Evolutionary conservation across 2,329 filamentous ascomycete species (phyloP), one percentile per base, ranked within the genome.

Genomic region (Fusarium poae): DNA sequence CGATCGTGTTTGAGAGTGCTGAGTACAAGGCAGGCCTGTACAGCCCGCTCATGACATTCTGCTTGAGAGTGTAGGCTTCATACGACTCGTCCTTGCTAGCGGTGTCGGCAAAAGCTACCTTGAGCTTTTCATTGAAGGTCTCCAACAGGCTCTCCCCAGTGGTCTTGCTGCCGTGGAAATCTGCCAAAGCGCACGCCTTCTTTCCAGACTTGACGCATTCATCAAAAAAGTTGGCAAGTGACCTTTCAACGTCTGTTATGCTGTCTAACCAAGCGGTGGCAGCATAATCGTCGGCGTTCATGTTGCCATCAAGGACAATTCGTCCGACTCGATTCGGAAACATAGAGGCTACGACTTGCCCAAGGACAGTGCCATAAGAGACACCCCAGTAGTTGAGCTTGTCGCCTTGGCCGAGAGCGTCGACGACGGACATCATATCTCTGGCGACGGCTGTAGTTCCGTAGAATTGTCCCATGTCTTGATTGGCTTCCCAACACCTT

Each of bases 401-500:
- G 12, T 75, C 72, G 21, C 79, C 79, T 35, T 78, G 76, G 2
- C 64, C 75, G 1, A 81, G 72, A 13, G 75, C 79, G 7, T 56
- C 57, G 4, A 62, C 42, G 18, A 81, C 77, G 8, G 70, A 50
- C 52, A 82, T 77, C 72, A 82, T 74, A 54, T 82, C 80, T 23
- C 80, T 72, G 16, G 78, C 80, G 2, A 76, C 74, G 46, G 37
- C 46, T 0, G 76, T 61, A 0, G 77, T 79, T 15, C 76, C 75
- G 9, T 80, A 51, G 5, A 75, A 62, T 1, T 70, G 72, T 0
- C 73, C 78, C 3, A n/a, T 53, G 1, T 62, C 72, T 23, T 72
- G 67, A 12, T 72, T 57, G 1, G 58, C 65, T 34, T 63, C 37
- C 5, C 51, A 60, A 55, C 79, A 81, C 1, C 29, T 2, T 2